Base-by-base conservation (phyloP, 208 protist genomes). In the Leptomonas pyrrhocoris region DNA sequence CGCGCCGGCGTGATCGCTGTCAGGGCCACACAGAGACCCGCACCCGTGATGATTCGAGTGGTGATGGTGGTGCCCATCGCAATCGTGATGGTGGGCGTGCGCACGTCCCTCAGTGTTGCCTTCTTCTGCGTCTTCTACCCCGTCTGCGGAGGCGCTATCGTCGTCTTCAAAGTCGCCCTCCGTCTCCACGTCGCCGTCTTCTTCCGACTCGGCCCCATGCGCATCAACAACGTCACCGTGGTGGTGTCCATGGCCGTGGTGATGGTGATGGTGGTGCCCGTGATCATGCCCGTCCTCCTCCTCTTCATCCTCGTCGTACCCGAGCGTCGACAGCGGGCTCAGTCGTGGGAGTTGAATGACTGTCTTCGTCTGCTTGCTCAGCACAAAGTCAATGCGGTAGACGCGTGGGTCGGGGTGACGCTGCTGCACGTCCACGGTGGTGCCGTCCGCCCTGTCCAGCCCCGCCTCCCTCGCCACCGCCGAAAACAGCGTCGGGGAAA, bases 301-400 rank as follows among this genome's bases (percentile, higher is more conserved):
- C 6, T 71, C 56, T 19, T 55, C 65, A 42, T 61, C 57, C 15
- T 84, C 74, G 55, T 84, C 75, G 45, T 79, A 88, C 28, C 84
- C 87, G n/a, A 77, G 67, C 23, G 87, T 86, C 59, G 84, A 54
- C 23, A 95, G 81, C 5, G 81, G 81, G 38, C 86, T 89, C 23
- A 77, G 83, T 21, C 70, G 71, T 18, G 86, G 78, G 16, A 83
- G 63, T 77, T 95, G 90, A 68, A 86, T 84, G 25, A 90, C 81
- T 13, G 68, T 72, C 69, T 96, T 96, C 8, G 86, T 93, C 58
- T 78, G 76, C 31, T 82, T 85, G 55, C 80, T 91, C 7, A 94
- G 73, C 19, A 92, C 74, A 77, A 96, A 93, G 72, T 91, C 88
- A 40, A 96, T 84, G 28, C 85, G 83, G 74, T 87, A 96, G 23